These are phyloP conservation scores for Leishmania tarentolae DNA, from an alignment of 208 protist genomes.

Conservation along the genomic window DNA sequence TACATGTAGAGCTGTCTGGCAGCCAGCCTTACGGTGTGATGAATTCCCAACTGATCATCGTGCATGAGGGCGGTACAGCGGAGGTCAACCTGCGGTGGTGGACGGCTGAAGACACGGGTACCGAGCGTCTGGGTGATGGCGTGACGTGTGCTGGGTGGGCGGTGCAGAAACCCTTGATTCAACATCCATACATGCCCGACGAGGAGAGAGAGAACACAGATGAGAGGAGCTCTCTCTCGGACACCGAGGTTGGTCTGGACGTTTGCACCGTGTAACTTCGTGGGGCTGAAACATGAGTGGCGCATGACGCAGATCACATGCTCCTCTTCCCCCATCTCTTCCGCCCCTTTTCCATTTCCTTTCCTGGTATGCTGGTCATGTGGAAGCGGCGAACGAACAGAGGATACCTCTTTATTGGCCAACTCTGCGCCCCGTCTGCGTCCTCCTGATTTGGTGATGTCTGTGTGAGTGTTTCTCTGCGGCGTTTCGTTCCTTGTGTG, in stretches of 20 bases:
- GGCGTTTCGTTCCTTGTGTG: neutral
- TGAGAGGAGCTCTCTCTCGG: neutral
- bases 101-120: conserved; percentile 31
- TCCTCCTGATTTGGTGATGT: neutral
- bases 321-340: neutral
- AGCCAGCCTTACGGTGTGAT: conserved; percentile 46
- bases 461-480: neutral
- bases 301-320: neutral
- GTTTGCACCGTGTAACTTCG: conserved; percentile 1
- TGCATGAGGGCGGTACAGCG: conserved; percentile 53
- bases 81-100: conserved; percentile 37
- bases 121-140: conserved; percentile 20
- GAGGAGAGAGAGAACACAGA: neutral
- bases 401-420: neutral
- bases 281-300: neutral
- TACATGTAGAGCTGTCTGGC: conserved; percentile 54
- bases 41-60: conserved; percentile 32
- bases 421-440: neutral
- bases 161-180: conserved; percentile 16
- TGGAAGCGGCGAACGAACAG: neutral
- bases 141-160: conserved; percentile 38
- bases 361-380: neutral
- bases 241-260: conserved; percentile 2
- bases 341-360: no score
- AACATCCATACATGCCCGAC: conserved; percentile 8